Base-by-base conservation (phyloP, 1,139 yeast genomes). In the Kurtzmaniella quercitrusa region DNA sequence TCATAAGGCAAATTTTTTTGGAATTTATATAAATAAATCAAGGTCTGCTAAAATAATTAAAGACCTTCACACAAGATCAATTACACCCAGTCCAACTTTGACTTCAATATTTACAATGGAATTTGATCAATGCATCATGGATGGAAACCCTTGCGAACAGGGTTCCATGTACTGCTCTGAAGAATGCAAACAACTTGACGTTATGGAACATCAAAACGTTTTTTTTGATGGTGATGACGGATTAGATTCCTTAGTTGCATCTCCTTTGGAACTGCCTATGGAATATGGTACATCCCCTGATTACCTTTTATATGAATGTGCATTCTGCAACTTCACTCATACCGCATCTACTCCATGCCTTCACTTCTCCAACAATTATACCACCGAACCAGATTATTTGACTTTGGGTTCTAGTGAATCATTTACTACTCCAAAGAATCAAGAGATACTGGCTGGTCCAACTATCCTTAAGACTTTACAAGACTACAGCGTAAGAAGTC, bases 251-350 rank as follows among this genome's bases (percentile, higher is more conserved):
- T 30, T 45, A 17, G 50, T 43, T 8, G 45, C 47, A 4, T 35
- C 36, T 16, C 45, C 44, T 11, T 21, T 39, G 34, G 36, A 32
- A 8, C 23, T 32, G 20, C 43, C 41, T 20, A 38, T 28, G 28
- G 43, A 44, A 17, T 46, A 47, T 7, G 38, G 33, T 21, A 47
- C 39, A 12, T 44, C 50, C 19, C 34, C 42, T 16, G 42, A 18
- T 39, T 42, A 39, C 36, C 49, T 55, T 22, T 47, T 55, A 19
- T 55, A 55, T 49, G 60, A 54, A 42, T 55, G 60, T 42, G 47
- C 51, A 45, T 46, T 54, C 38, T 55, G 60, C 59, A 53, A 53
- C 44, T 18, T 40, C 14, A 33, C 40, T 41, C 50, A 51, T 36
- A 45, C 45, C 32, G 39, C 41, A 11, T 36, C 38, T 11, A 23